Evolutionary conservation across 768 basidiomycete genomes (phyloP).

Genomic region (Collybiopsis confluens): DNA sequence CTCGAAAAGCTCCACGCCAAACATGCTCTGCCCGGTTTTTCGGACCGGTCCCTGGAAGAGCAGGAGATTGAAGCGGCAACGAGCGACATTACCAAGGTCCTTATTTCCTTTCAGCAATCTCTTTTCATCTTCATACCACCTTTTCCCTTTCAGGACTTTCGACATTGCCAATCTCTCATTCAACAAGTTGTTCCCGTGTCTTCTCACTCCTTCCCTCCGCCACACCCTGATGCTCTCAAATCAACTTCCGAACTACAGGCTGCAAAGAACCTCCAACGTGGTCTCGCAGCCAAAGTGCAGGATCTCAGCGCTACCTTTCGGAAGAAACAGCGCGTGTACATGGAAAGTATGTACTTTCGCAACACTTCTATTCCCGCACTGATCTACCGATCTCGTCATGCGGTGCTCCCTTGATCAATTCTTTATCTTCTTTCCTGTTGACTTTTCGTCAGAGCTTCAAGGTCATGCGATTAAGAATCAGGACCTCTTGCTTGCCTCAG

Average conservation of each 20-base stretch:
- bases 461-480: conserved; percentile 98
- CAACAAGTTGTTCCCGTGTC: conserved; percentile 64
- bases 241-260: conserved; percentile 53
- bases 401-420: conserved; percentile 15
- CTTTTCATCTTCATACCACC: conserved; percentile 33
- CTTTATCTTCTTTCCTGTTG: conserved; percentile 9
- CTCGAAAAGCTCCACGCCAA: conserved; percentile 96
- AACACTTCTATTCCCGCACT: conserved; percentile 8
- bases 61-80: conserved; percentile 87
- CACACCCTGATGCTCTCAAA: conserved; percentile 33
- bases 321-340: conserved; percentile 97
- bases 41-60: conserved; percentile 92
- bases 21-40: conserved; percentile 92
- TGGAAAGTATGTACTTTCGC: conserved; percentile 76
- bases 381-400: conserved; percentile 16
- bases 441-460: conserved; percentile 67
- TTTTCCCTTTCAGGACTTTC: conserved; percentile 52
- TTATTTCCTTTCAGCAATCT: conserved; percentile 16
- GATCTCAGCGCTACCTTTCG: conserved; percentile 88
- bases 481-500: conserved; percentile 88
- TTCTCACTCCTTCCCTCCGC: conserved; percentile 63
- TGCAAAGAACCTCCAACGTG: conserved; percentile 92
- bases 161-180: conserved; percentile 60
- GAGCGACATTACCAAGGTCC: conserved; percentile 82
- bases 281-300: conserved; percentile 93